Conservation (phyloP, 2,329 filamentous ascomycete species). For the Alternaria rosae region DNA sequence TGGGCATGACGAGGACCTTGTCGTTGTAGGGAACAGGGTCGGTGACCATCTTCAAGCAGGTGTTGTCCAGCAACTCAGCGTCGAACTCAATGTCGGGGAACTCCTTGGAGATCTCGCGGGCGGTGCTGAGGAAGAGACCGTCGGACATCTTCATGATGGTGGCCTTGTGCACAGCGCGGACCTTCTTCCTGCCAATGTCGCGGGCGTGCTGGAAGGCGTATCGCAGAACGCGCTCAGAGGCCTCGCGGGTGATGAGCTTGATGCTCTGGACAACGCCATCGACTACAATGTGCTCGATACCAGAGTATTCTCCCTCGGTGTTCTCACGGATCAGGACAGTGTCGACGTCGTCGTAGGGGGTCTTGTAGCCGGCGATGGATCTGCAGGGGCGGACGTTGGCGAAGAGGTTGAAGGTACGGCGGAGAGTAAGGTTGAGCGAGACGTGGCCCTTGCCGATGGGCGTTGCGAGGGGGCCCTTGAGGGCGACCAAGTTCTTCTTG, state of each 20-base stretch:
- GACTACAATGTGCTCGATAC: slow-evolving; percentile 97
- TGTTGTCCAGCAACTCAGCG: slow-evolving; percentile 97
- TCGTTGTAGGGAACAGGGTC: slow-evolving; percentile 97
- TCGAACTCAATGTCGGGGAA: slow-evolving; percentile 97
- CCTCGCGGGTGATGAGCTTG: slow-evolving; percentile 97
- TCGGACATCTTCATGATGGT: slow-evolving; percentile 99
- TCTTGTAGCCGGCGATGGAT: slow-evolving; percentile 97
- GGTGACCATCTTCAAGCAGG: slow-evolving; percentile 97
- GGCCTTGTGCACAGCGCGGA: slow-evolving; percentile 98
- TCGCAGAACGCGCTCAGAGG: slow-evolving; percentile 92
- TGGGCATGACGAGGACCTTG: slow-evolving; percentile 97
- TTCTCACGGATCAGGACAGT: slow-evolving; percentile 99
- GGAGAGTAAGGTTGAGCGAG: slow-evolving; percentile 97
- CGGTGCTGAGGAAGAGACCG: slow-evolving; percentile 93
- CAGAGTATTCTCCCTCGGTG: slow-evolving; percentile 99
- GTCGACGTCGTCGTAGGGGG: slow-evolving; percentile 95
- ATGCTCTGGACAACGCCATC: slow-evolving; percentile 99
- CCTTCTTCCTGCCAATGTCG: slow-evolving; percentile 92
- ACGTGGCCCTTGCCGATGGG: slow-evolving; percentile 99
- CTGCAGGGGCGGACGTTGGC: slow-evolving; percentile 98
- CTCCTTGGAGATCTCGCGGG: slow-evolving; percentile 86
- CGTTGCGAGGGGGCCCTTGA: slow-evolving; percentile 98
- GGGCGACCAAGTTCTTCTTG: slow-evolving; percentile 92
- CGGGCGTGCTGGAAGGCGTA: slow-evolving; percentile 99
- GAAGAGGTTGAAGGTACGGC: slow-evolving; percentile 99